Conservation (phyloP, 306 rosid genomes). For the Psophocarpus tetragonolobus region DNA sequence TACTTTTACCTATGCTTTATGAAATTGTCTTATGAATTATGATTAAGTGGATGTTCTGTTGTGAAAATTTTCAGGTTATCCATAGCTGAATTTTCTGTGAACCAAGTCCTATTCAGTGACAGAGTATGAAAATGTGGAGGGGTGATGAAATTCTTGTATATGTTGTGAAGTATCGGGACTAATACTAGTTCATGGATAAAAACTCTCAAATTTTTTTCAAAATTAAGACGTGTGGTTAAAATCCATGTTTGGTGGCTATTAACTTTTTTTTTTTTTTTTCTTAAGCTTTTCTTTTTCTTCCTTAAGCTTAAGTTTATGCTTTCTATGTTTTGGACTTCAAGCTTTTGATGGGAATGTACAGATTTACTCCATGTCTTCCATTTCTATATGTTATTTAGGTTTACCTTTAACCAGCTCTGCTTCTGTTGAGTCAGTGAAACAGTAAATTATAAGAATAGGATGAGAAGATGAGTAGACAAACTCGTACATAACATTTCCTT, state of each 20-base stretch:
- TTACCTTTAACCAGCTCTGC: neutral
- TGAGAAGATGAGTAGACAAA: too few relatives aligned
- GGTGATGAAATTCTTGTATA: neutral
- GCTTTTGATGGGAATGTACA: neutral
- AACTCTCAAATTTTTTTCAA: neutral
- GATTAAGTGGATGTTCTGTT: constrained; percentile 2
- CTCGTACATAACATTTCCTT: too few relatives aligned
- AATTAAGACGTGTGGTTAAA: neutral
- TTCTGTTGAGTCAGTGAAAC: neutral
- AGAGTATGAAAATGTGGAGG: neutral
- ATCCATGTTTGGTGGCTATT: neutral
- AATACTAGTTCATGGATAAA: neutral
- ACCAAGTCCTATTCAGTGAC: constrained; percentile 32
- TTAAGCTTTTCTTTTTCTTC: too few relatives aligned
- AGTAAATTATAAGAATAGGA: too few relatives aligned
- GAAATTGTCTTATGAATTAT: neutral
- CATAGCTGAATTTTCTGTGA: neutral
- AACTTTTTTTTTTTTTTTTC: neutral
- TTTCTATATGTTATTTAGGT: neutral
- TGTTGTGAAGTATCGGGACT: neutral
- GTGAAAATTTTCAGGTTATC: constrained; percentile 39
- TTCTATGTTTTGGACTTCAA: neutral
- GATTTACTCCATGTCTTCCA: neutral
- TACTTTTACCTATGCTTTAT: neutral
- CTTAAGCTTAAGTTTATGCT: neutral